These are phyloP conservation scores for Leccinum incarnatum DNA, from an alignment of 768 basidiomycete species.

Conservation along the genomic window DNA sequence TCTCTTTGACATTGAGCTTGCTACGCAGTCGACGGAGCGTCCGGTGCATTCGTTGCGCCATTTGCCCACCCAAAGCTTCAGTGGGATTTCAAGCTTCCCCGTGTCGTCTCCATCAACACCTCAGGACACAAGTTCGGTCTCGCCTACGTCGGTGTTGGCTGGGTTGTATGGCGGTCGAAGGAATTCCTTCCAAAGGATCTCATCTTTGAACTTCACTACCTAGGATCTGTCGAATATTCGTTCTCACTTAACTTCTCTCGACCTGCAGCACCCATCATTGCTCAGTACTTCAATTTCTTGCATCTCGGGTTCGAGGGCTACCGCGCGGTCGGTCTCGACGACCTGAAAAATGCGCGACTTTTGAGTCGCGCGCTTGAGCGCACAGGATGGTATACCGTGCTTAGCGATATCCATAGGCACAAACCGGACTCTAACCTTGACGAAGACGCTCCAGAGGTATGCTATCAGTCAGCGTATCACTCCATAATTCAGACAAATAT, in stretches of 20 bases:
- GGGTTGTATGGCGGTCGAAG: conserved; percentile 61
- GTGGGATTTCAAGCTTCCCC: conserved; percentile 62
- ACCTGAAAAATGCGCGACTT: conserved; percentile 62
- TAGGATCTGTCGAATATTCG: conserved; percentile 67
- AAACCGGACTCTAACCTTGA: conserved; percentile 34
- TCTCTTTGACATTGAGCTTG: neutral
- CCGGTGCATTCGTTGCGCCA: conserved; percentile 61
- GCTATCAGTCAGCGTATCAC: conserved; percentile 4
- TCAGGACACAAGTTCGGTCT: conserved; percentile 65
- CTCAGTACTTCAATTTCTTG: conserved; percentile 62
- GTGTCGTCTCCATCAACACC: conserved; percentile 58
- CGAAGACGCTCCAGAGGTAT: conserved; percentile 58
- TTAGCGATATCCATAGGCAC: conserved; percentile 54
- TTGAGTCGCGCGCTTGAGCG: conserved; percentile 60
- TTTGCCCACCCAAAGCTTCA: conserved; percentile 51
- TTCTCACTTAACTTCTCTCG: conserved; percentile 64
- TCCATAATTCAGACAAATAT: neutral
- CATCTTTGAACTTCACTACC: conserved; percentile 60
- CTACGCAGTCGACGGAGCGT: conserved; percentile 51
- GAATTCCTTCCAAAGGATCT: conserved; percentile 63
- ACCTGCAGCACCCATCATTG: conserved; percentile 58
- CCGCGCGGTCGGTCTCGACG: conserved; percentile 43
- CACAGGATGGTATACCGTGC: conserved; percentile 48
- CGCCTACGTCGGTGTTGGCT: conserved; percentile 58
- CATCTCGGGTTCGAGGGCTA: conserved; percentile 59